Conservation (phyloP, 2,329 filamentous ascomycete species). For the Colletotrichum sidae region DNA sequence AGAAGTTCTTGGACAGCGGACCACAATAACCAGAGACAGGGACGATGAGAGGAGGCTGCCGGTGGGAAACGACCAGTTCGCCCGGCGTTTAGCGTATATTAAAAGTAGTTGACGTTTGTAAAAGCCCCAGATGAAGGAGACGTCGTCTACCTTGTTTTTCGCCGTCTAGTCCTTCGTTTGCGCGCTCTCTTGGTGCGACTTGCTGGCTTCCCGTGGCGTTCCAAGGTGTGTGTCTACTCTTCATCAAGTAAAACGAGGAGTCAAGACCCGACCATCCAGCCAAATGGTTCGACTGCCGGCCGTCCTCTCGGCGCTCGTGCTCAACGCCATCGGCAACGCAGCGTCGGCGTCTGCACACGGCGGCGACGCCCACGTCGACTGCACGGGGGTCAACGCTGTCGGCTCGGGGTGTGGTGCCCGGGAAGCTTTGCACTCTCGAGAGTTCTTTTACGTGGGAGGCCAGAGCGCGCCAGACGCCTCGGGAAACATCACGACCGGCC, state of each 20-base stretch:
- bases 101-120: slow-evolving; percentile 16
- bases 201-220: background rate
- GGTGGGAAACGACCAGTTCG: slow-evolving; percentile 1
- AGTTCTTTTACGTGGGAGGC: slow-evolving; percentile 47
- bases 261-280: background rate
- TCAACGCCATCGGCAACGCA: slow-evolving; percentile 6
- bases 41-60: too few species aligned
- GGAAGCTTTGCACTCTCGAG: slow-evolving; percentile 37
- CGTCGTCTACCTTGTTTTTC: background rate
- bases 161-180: background rate
- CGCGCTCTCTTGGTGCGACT: slow-evolving; percentile 5
- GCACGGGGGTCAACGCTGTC: slow-evolving; percentile 29
- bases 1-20: slow-evolving; percentile 12
- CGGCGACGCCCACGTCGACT: background rate
- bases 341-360: background rate
- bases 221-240: background rate
- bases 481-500: slow-evolving; percentile 41
- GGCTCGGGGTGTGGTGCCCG: slow-evolving; percentile 21
- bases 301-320: slow-evolving; percentile 12
- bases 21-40: background rate
- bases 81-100: slow-evolving; percentile 30
- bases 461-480: slow-evolving; percentile 40
- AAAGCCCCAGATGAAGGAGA: slow-evolving; percentile 6
- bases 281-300: slow-evolving; percentile 19
- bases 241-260: background rate